phyloP scores from a whole-genome alignment of 192 early-diverging fungal genomes.

The Ramicandelaber brevisporus region DNA sequence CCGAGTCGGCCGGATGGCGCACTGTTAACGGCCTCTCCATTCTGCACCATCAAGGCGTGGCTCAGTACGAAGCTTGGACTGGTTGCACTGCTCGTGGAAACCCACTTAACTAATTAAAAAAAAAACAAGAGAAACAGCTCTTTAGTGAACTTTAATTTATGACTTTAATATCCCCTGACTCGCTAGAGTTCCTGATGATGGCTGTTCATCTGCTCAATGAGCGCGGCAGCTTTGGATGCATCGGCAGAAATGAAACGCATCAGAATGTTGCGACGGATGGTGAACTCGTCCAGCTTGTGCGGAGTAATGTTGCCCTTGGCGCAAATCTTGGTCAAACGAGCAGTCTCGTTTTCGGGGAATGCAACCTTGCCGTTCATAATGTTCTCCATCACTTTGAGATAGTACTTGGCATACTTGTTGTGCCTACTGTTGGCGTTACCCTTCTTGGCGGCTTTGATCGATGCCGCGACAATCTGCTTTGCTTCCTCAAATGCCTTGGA shows the following conservation, averaged over 20 bases:
- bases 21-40: constrained; percentile 68
- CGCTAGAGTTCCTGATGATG: too few relatives aligned
- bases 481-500: constrained; percentile 16
- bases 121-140: too few relatives aligned
- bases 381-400: constrained; percentile 83
- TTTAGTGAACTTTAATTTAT: too few relatives aligned
- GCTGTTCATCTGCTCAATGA: too few relatives aligned
- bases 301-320: constrained; percentile 32
- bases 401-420: constrained; percentile 46
- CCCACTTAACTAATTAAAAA: too few relatives aligned
- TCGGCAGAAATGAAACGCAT: constrained; percentile 16
- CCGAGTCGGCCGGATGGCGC: constrained; percentile 23
- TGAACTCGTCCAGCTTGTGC: constrained; percentile 61
- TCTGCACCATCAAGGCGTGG: constrained; percentile 73
- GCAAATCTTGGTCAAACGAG: constrained; percentile 56
- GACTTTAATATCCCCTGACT: too few relatives aligned
- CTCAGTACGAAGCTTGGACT: constrained; percentile 79
- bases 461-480: constrained; percentile 17
- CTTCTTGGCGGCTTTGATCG: constrained; percentile 15
- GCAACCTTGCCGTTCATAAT: constrained; percentile 29
- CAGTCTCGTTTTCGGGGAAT: constrained; percentile 54
- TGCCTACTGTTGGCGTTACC: constrained; percentile 14
- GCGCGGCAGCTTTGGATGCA: too few relatives aligned
- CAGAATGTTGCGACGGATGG: constrained; percentile 71
- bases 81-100: too few relatives aligned